Conservation (phyloP, 129 eudicot species). For the Gnaphalium uliginosum region DNA sequence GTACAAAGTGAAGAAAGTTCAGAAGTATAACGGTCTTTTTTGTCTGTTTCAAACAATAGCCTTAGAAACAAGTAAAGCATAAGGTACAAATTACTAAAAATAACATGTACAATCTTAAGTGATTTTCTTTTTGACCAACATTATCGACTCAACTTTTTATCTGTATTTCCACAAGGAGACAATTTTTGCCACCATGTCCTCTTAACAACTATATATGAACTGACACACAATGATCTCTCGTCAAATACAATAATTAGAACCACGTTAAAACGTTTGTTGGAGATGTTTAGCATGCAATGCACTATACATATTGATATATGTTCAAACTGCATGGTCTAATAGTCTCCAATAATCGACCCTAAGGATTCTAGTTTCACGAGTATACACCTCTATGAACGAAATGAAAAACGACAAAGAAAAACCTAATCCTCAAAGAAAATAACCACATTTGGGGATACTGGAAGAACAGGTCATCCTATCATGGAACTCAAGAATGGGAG, state of each 20-base stretch:
- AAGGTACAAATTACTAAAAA: not conserved
- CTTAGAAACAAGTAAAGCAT: not conserved
- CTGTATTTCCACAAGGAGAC: not conserved
- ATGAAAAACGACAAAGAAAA: conserved; percentile 6
- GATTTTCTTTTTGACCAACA: too few species aligned
- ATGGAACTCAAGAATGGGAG: conserved; percentile 32
- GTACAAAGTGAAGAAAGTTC: too few species aligned
- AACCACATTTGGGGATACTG: conserved; percentile 16
- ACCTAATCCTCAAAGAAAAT: conserved; percentile 20
- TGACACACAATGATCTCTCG: not conserved
- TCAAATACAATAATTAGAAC: not conserved
- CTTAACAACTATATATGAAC: not conserved
- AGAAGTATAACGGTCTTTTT: too few species aligned
- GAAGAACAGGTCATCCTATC: not conserved
- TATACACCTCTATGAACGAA: conserved; percentile 33
- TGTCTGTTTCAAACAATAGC: not conserved
- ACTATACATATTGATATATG: conserved; percentile 38
- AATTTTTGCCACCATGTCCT: not conserved
- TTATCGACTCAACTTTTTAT: not conserved
- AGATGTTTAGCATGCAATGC: conserved; percentile 30
- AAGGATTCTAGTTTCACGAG: conserved; percentile 33
- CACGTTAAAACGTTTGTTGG: not conserved
- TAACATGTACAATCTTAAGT: not conserved
- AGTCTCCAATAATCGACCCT: conserved; percentile 30
- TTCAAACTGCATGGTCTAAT: conserved; percentile 7